Evolutionary conservation across 208 protist species (phyloP), one percentile per base, ranked within the genome.

Genomic region (Trypanosoma mega): DNA sequence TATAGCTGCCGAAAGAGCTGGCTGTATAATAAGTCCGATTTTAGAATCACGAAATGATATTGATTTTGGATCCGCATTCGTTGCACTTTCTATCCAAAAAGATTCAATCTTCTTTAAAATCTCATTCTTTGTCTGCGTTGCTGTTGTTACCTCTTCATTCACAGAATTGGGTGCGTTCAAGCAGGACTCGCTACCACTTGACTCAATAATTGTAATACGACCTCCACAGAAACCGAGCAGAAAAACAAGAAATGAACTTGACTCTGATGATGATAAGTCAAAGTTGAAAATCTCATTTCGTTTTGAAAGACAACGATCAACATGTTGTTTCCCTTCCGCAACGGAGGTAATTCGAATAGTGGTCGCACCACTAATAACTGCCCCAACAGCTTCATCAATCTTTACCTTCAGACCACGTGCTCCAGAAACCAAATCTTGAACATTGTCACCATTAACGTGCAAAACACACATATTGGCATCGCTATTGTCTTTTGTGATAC

Each of bases 381-480:
- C 57, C 3, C 37, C 16, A 5, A 2, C 8, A 1, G 12, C 24
- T 30, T 63, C 57, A 12, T 55, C 44, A 9, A 21, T 0, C 30
- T 63, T 63, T 7, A 63, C 3, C 29, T 47, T 60, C 4, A 67
- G 27, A 21, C 20, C n/a, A 43, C 46, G 47, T 33, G 18, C 5
- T 20, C 21, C 49, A 26, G 60, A 29, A 39, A 43, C 52, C 7
- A 67, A 47, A 30, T 60, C 60, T 20, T 55, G 60, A 45, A 67
- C 2, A 20, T 3, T 48, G 20, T 67, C 27, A 23, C 46, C 20
- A 23, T 57, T 44, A 37, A 47, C 39, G 33, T n/a, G 36, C 33
- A 67, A 14, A 7, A 63, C 14, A 27, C 54, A 60, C 54, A 60
- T 29, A 11, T 8, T 55, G 12, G 57, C 1, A 7, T 63, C 57